A percentile compares a stretch with the other conserved stretches of the same genome.
phyloP scores from a whole-genome alignment of 2,329 filamentous ascomycete species.

The Cytospora schulzeri region DNA sequence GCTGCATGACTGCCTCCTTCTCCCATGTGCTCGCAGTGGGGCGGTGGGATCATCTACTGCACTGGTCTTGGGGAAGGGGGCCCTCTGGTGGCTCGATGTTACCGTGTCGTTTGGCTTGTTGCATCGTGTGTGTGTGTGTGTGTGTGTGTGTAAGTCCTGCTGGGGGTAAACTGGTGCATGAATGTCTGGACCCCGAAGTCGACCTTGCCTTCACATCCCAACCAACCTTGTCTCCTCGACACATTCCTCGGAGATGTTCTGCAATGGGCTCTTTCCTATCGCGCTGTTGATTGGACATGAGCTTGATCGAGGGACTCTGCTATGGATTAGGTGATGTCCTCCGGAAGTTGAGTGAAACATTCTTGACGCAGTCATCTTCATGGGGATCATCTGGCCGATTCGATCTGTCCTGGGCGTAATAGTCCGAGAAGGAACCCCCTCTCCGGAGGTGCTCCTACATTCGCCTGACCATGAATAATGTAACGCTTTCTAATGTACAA shows the following conservation, averaged over 20 bases:
- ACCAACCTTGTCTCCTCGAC: not conserved
- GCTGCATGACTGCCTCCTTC: slow-evolving; percentile 50
- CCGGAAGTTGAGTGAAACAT: not conserved
- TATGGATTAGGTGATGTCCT: not conserved
- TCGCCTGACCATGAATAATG: too few relatives aligned
- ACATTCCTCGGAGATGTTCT: not conserved
- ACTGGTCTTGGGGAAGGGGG: slow-evolving; percentile 50
- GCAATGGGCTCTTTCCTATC: not conserved
- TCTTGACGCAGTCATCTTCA: not conserved
- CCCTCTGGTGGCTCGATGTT: slow-evolving; percentile 55
- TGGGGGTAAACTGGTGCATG: not conserved
- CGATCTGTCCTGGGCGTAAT: not conserved
- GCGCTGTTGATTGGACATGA: not conserved
- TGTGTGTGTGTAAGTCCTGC: slow-evolving; percentile 53
- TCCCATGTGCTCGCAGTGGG: slow-evolving; percentile 61
- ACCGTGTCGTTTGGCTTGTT: slow-evolving; percentile 47
- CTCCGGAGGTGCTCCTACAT: too few relatives aligned
- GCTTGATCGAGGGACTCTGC: not conserved
- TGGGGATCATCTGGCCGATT: not conserved
- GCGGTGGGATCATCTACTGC: slow-evolving; percentile 50
- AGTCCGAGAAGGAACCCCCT: too few relatives aligned
- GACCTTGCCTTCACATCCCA: not conserved
- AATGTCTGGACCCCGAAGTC: not conserved
- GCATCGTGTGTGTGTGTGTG: slow-evolving; percentile 55
- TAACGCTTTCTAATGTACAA: too few relatives aligned